These are phyloP conservation scores for Phytophthora foliorum DNA, from an alignment of 352 stramenopile species.

Conservation along the genomic window DNA sequence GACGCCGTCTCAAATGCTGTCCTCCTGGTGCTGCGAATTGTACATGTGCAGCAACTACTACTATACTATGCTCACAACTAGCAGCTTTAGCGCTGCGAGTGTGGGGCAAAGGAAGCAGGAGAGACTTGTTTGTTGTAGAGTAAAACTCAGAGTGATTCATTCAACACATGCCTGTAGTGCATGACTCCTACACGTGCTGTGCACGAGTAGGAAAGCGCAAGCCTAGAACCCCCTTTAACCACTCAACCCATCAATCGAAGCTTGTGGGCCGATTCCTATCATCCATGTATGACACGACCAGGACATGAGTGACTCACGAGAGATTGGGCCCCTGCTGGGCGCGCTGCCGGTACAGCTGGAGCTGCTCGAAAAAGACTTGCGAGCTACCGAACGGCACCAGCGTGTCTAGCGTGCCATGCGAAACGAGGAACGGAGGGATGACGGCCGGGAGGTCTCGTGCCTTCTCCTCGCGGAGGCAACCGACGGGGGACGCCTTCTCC, in stretches of 20 bases:
- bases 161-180: no score
- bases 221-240: background rate
- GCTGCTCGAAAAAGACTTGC: constrained; percentile 69
- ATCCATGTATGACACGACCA: constrained; percentile 1
- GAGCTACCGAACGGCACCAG: constrained; percentile 82
- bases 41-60: no score
- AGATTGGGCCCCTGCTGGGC: constrained; percentile 18
- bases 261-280: background rate
- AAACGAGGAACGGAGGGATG: constrained; percentile 82
- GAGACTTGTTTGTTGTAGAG: background rate
- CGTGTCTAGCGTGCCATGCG: constrained; percentile 75
- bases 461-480: constrained; percentile 56
- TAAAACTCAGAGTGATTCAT: constrained; percentile 7
- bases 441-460: constrained; percentile 32
- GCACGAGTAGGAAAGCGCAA: constrained; percentile 7
- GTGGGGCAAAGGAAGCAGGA: background rate
- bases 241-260: background rate
- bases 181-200: no score
- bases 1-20: no score
- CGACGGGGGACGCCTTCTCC: constrained; percentile 67
- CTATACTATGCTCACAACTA: no score
- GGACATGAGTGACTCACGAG: constrained; percentile 8
- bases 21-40: no score
- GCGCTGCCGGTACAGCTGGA: constrained; percentile 51
- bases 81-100: constrained; percentile 3